These are phyloP conservation scores for Schizonepeta tenuifolia DNA, from an alignment of 257 asterid species.

Conservation along the genomic window DNA sequence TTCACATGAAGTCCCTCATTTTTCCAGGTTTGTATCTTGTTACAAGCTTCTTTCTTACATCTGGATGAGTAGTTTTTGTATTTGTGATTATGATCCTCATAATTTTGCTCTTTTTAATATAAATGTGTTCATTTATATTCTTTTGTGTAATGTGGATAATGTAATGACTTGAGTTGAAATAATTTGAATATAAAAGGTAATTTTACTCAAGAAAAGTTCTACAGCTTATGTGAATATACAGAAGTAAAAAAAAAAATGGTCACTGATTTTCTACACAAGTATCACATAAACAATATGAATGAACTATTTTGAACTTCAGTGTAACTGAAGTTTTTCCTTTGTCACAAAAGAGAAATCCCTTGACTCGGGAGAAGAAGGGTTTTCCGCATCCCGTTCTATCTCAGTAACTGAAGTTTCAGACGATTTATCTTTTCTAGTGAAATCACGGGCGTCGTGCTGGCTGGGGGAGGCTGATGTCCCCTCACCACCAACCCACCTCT, in stretches of 20 bases:
- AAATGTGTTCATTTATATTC: not conserved
- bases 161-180: not conserved
- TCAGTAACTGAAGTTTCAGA: slow-evolving; percentile 1
- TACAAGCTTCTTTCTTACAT: slow-evolving; percentile 24
- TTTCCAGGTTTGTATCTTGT: slow-evolving; percentile 16
- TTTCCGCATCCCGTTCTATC: slow-evolving; percentile 42
- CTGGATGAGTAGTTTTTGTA: slow-evolving; percentile 24
- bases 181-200: not conserved
- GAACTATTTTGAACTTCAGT: not conserved
- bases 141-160: not conserved
- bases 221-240: not conserved
- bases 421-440: not conserved
- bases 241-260: too few relatives aligned
- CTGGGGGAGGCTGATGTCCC: slow-evolving; percentile 33
- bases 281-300: too few relatives aligned
- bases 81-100: slow-evolving; percentile 13
- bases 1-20: not conserved
- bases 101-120: not conserved
- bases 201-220: too few relatives aligned
- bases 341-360: slow-evolving; percentile 44
- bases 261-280: too few relatives aligned
- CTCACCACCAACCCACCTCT: slow-evolving; percentile 31
- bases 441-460: not conserved
- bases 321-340: slow-evolving; percentile 25
- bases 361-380: slow-evolving; percentile 2